Conservation (phyloP, 768 basidiomycete species). For the Agaricus blazei region DNA sequence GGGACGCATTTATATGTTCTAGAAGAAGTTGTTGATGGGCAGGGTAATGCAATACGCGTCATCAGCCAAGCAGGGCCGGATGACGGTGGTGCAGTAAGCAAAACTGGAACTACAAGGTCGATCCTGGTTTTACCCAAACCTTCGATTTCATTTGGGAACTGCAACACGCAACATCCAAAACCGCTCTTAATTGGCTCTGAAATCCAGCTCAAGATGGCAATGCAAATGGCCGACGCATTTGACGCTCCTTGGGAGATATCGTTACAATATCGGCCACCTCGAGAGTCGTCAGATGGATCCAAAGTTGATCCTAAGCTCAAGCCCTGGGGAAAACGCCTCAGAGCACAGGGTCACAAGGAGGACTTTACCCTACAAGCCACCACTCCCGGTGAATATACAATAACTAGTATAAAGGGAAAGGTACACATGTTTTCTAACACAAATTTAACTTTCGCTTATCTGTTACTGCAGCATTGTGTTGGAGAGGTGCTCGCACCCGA, state of each 20-base stretch:
- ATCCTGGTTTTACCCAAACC: slow-evolving; percentile 71
- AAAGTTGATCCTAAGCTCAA: slow-evolving; percentile 37
- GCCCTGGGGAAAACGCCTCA: slow-evolving; percentile 61
- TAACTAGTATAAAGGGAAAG: slow-evolving; percentile 68
- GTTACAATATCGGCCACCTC: slow-evolving; percentile 54
- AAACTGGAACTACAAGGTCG: slow-evolving; percentile 50
- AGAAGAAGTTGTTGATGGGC: slow-evolving; percentile 77
- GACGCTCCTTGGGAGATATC: slow-evolving; percentile 67
- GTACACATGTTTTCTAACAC: slow-evolving; percentile 23
- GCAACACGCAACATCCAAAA: slow-evolving; percentile 64
- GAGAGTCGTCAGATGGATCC: slow-evolving; percentile 25
- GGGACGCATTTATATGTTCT: slow-evolving; percentile 72
- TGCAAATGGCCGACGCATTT: slow-evolving; percentile 50
- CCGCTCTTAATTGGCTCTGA: slow-evolving; percentile 70
- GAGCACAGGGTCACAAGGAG: slow-evolving; percentile 37
- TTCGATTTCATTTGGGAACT: slow-evolving; percentile 65
- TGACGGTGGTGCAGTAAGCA: slow-evolving; percentile 22
- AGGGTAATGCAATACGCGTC: slow-evolving; percentile 68
- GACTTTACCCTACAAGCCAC: slow-evolving; percentile 46
- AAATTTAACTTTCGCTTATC: slow-evolving; percentile 7
- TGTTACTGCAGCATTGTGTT: slow-evolving; percentile 51
- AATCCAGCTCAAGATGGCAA: slow-evolving; percentile 46
- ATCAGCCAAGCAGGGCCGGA: slow-evolving; percentile 23
- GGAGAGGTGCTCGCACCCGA: slow-evolving; percentile 86
- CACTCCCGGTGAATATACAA: slow-evolving; percentile 74